These are phyloP conservation scores for Smallanthus sonchifolius DNA, from an alignment of 129 eudicot genomes.

Conservation along the genomic window DNA sequence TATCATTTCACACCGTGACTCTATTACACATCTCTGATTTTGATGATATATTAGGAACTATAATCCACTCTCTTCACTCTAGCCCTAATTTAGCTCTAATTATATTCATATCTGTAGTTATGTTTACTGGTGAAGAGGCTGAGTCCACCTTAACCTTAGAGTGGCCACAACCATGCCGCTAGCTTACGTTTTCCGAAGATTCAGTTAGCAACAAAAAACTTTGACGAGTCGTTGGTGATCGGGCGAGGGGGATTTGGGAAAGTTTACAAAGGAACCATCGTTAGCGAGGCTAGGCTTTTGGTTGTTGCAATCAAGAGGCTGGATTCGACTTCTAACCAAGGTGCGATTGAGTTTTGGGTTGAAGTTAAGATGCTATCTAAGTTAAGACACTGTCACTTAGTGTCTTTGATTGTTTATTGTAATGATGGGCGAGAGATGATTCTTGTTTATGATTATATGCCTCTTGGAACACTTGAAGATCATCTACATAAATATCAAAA, in stretches of 20 bases:
- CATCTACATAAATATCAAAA: slow-evolving; percentile 5
- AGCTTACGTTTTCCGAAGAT: slow-evolving; percentile 17
- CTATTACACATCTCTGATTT: neutral
- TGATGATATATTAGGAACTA: neutral
- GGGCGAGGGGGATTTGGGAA: slow-evolving; percentile 9
- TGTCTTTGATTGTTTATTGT: slow-evolving; percentile 17
- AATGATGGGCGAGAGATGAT: slow-evolving; percentile 8
- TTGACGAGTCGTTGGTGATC: slow-evolving; percentile 16
- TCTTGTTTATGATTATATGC: slow-evolving; percentile 11
- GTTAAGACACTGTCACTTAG: slow-evolving; percentile 11
- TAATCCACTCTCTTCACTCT: neutral
- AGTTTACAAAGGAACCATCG: slow-evolving; percentile 6
- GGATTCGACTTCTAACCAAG: slow-evolving; percentile 12
- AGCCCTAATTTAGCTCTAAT: neutral
- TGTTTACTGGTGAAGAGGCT: neutral
- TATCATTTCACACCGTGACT: neutral
- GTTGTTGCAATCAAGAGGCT: neutral
- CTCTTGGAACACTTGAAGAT: slow-evolving; percentile 14
- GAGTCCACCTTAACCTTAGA: neutral
- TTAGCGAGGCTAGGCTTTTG: neutral
- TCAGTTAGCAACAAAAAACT: slow-evolving; percentile 7
- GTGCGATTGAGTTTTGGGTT: slow-evolving; percentile 14
- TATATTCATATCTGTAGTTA: neutral
- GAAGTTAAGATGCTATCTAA: neutral
- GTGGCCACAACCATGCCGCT: slow-evolving; percentile 3